Conservation (phyloP, 225 moss, liverwort and hornwort species). For the Antitrichia curtipendula region DNA sequence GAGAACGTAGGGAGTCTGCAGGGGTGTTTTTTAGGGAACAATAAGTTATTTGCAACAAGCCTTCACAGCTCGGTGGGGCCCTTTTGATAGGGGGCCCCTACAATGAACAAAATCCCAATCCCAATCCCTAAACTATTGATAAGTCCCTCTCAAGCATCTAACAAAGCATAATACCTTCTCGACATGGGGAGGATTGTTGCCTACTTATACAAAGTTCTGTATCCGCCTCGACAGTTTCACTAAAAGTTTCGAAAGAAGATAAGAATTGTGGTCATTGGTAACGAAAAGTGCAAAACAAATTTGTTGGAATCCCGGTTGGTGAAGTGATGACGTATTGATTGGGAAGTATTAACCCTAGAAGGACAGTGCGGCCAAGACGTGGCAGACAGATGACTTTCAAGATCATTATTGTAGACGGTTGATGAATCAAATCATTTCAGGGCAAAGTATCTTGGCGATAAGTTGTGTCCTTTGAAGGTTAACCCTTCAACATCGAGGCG, state of each 20-base stretch:
- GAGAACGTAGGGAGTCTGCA: not conserved
- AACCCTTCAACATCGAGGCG: too few species aligned
- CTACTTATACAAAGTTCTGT: too few species aligned
- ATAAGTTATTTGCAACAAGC: too few species aligned
- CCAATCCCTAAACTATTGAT: too few species aligned
- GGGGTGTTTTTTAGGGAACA: too few species aligned
- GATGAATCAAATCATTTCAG: not conserved
- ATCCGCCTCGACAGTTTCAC: too few species aligned
- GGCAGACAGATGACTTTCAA: not conserved
- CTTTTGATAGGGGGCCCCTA: too few species aligned
- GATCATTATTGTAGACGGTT: not conserved
- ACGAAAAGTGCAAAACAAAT: not conserved
- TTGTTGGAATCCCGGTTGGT: not conserved
- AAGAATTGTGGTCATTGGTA: not conserved
- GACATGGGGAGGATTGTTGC: too few species aligned
- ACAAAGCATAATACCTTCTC: too few species aligned
- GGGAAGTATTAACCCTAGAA: not conserved
- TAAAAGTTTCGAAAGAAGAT: not conserved
- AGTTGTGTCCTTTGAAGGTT: not conserved
- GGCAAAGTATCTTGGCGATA: not conserved
- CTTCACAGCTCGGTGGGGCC: too few species aligned
- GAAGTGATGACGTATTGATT: not conserved
- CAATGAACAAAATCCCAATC: too few species aligned
- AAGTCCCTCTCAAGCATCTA: too few species aligned
- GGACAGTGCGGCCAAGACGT: rapidly evolving